Conservation (phyloP, 441 rosid genomes). For the Populus hybrid region DNA sequence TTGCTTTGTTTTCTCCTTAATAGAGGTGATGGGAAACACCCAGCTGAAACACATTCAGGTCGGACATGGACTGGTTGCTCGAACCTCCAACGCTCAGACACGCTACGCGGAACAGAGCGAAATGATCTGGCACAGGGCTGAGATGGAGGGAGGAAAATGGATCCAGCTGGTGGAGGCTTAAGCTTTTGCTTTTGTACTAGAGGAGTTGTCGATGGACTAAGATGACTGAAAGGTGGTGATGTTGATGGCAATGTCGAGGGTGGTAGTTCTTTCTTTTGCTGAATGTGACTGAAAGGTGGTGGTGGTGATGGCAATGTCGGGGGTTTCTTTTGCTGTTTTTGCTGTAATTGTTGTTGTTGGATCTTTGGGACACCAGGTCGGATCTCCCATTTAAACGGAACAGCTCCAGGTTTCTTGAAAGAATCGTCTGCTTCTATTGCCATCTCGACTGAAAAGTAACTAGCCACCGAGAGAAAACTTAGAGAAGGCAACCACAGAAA, state of each 20-base stretch:
- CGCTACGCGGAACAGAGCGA: slow-evolving; percentile 58
- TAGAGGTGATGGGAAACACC: slow-evolving; percentile 67
- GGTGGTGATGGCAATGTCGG: slow-evolving; percentile 22
- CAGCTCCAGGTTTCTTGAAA: slow-evolving; percentile 65
- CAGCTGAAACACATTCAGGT: slow-evolving; percentile 45
- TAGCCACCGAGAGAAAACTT: neutral
- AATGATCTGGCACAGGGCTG: slow-evolving; percentile 51
- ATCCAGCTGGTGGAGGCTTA: slow-evolving; percentile 60
- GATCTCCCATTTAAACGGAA: slow-evolving; percentile 96
- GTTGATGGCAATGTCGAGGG: slow-evolving; percentile 22
- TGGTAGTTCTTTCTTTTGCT: slow-evolving; percentile 10
- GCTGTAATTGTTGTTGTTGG: slow-evolving; percentile 29
- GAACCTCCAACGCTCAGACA: slow-evolving; percentile 54
- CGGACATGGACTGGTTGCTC: slow-evolving; percentile 37
- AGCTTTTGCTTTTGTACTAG: slow-evolving; percentile 35
- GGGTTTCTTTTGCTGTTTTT: slow-evolving; percentile 11
- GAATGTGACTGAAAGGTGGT: slow-evolving; percentile 3
- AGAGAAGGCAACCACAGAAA: neutral
- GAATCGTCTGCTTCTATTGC: slow-evolving; percentile 60
- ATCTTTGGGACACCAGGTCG: slow-evolving; percentile 92
- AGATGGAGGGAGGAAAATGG: slow-evolving; percentile 28
- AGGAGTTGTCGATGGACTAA: slow-evolving; percentile 29
- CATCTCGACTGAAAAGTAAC: neutral
- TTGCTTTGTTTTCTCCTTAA: slow-evolving; percentile 42
- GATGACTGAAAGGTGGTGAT: slow-evolving; percentile 13